Percentiles rank a stretch among this genome's conserved stretches.
phyloP scores from a whole-genome alignment of 805 yeast species.

The Kodamaea lidongshanica region DNA sequence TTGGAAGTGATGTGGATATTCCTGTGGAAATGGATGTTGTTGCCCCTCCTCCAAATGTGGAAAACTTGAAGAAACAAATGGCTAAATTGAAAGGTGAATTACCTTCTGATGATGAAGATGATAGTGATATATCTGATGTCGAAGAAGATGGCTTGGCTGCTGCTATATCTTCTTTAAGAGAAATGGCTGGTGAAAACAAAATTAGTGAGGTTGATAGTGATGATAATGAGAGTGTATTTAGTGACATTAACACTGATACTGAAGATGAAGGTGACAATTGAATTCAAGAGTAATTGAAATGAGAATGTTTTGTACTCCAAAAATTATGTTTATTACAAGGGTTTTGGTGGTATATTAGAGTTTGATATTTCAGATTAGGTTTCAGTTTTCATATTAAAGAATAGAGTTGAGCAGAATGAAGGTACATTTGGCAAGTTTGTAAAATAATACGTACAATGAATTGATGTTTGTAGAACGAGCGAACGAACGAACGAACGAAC shows the following conservation, averaged over 20 bases:
- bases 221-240: slow-evolving; percentile 35
- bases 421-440: too few relatives aligned
- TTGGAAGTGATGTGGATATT: slow-evolving; percentile 73
- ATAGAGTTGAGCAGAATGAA: too few relatives aligned
- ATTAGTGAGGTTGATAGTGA: slow-evolving; percentile 30
- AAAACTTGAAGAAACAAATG: slow-evolving; percentile 9
- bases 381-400: too few relatives aligned
- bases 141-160: slow-evolving; percentile 74
- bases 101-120: slow-evolving; percentile 32
- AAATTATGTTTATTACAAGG: too few relatives aligned
- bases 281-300: too few relatives aligned
- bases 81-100: slow-evolving; percentile 19
- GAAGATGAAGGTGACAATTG: slow-evolving; percentile 34
- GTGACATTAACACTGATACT: slow-evolving; percentile 42
- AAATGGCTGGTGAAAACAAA: slow-evolving; percentile 41
- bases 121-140: slow-evolving; percentile 56
- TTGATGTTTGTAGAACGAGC: too few relatives aligned
- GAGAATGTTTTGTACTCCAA: too few relatives aligned
- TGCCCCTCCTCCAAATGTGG: slow-evolving; percentile 38
- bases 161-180: slow-evolving; percentile 64
- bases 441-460: too few relatives aligned
- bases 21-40: slow-evolving; percentile 68
- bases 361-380: too few relatives aligned
- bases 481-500: too few relatives aligned
- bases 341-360: too few relatives aligned